A percentile compares a stretch with the other conserved stretches of the same genome.
Conservation (phyloP, 2,329 filamentous ascomycete genomes). For the Alternaria panax region DNA sequence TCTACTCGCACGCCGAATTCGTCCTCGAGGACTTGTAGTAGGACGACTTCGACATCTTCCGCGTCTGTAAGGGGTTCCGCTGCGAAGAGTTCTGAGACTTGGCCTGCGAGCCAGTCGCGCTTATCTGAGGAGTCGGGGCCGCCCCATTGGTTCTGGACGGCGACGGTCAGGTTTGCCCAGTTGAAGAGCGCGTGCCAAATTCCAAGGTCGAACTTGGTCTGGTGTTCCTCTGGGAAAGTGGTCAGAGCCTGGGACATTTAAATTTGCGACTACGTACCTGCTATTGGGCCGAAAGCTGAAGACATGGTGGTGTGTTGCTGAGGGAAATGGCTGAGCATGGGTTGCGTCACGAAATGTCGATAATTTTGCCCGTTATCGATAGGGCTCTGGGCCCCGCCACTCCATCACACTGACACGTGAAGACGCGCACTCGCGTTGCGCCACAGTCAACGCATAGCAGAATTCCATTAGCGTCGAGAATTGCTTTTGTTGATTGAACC, state of each 20-base stretch:
- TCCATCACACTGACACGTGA: constrained; percentile 1
- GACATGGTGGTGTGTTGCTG: constrained; percentile 10
- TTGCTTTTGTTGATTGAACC: constrained; percentile 2
- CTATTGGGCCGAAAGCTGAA: constrained; percentile 13
- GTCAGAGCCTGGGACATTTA: constrained; percentile 15
- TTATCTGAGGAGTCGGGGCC: constrained; percentile 84
- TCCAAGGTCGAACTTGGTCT: constrained; percentile 73
- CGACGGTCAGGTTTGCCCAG: constrained; percentile 88
- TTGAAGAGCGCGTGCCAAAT: constrained; percentile 84
- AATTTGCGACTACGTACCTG: neutral
- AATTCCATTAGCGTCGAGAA: neutral
- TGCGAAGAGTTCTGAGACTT: constrained; percentile 79
- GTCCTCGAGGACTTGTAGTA: constrained; percentile 91
- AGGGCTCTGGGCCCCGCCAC: constrained; percentile 2
- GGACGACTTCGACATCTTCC: constrained; percentile 81
- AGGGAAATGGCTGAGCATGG: constrained; percentile 5
- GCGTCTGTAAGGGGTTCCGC: constrained; percentile 68
- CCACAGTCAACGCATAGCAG: neutral
- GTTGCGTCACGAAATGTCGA: constrained; percentile 10
- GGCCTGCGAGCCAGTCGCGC: constrained; percentile 94
- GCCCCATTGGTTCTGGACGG: constrained; percentile 87
- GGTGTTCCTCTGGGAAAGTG: constrained; percentile 28
- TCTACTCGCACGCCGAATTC: constrained; percentile 95
- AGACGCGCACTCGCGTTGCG: neutral
- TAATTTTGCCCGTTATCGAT: constrained; percentile 15